Base-by-base conservation (phyloP, 2,329 filamentous ascomycete species). In the Ophiosphaerella herpotricha region DNA sequence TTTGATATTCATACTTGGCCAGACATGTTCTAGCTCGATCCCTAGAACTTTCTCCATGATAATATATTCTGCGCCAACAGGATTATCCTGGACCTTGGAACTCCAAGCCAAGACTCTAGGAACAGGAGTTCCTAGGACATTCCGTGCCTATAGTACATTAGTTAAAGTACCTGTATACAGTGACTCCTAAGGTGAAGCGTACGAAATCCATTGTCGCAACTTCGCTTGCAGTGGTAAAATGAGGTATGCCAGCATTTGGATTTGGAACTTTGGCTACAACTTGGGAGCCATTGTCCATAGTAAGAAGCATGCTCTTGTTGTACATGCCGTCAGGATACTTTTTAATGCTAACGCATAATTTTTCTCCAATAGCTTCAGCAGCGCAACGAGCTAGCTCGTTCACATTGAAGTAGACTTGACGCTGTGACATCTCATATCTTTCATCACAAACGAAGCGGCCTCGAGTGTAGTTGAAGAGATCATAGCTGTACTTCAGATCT, bases 151-250 rank as follows among this genome's bases (percentile, higher is more conserved):
- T 5, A 35, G 23, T 51, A 32, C 6, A 31, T 54, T 44, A 54
- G 37, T 44, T 26, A 43, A 23, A 38, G 12, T 43, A 43, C 4
- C 31, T 51, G 29, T 14, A 46, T 13, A 31, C 13, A 31, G 36
- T 23, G 12, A 9, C 7, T 9, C 12, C 14, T 40, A 38, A 36
- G 36, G 51, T 21, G 31, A 46, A 48, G 16, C 43, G 11, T 60
- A 72, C 67, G 45, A 68, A 69, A 26, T 67, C 61, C 69, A 74
- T 72, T 12, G 72, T 74, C 2, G 73, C 73, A 33, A 71, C 71
- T 55, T 73, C 70, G 41, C 68, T 74, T 7, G 72, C 71, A 18
- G 70, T 75, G 7, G 66, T 72, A 26, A 64, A 67, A 48, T 71
- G 68, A 29, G 63, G 50, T 32, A 54, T 24, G 5, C 72, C 72